Conservation (phyloP, 345 rosid species). For the Bruguiera sexangula region DNA sequence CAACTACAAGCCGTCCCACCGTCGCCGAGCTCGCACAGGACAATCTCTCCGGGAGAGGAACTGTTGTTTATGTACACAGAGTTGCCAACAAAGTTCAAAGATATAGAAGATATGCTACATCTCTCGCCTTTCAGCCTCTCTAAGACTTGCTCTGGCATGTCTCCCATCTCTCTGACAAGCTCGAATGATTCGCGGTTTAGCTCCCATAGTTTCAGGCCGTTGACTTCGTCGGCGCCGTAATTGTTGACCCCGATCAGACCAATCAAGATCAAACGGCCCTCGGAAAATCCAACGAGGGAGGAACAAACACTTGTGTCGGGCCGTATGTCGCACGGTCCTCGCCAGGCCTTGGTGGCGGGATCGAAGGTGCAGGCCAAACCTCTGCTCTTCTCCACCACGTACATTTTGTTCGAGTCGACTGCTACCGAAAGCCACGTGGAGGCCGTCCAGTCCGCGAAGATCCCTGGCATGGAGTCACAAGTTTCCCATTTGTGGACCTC, state of each 20-base stretch:
- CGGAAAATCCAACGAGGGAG: slow-evolving; percentile 33
- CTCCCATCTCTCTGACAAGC: neutral
- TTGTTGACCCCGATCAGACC: slow-evolving; percentile 17
- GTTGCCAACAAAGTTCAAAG: slow-evolving; percentile 33
- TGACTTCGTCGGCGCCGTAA: neutral
- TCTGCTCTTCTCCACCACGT: slow-evolving; percentile 50
- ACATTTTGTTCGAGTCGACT: slow-evolving; percentile 29
- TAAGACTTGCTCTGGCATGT: neutral
- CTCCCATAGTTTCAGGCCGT: neutral
- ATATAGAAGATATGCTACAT: slow-evolving; percentile 20
- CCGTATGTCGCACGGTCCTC: slow-evolving; percentile 41
- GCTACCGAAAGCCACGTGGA: slow-evolving; percentile 66
- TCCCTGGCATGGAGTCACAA: slow-evolving; percentile 55
- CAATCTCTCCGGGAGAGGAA: slow-evolving; percentile 28
- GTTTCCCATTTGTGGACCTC: slow-evolving; percentile 43
- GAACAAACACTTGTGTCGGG: slow-evolving; percentile 26
- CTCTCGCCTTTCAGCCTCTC: neutral
- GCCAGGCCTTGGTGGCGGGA: slow-evolving; percentile 50
- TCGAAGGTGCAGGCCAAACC: slow-evolving; percentile 49
- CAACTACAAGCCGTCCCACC: slow-evolving; percentile 33
- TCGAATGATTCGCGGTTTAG: neutral
- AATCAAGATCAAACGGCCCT: slow-evolving; percentile 41
- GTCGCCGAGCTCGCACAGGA: slow-evolving; percentile 42
- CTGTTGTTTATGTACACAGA: slow-evolving; percentile 33
- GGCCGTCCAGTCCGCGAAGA: slow-evolving; percentile 47